phyloP scores from a whole-genome alignment of 2,329 filamentous ascomycete genomes.

The Fusarium algeriense region DNA sequence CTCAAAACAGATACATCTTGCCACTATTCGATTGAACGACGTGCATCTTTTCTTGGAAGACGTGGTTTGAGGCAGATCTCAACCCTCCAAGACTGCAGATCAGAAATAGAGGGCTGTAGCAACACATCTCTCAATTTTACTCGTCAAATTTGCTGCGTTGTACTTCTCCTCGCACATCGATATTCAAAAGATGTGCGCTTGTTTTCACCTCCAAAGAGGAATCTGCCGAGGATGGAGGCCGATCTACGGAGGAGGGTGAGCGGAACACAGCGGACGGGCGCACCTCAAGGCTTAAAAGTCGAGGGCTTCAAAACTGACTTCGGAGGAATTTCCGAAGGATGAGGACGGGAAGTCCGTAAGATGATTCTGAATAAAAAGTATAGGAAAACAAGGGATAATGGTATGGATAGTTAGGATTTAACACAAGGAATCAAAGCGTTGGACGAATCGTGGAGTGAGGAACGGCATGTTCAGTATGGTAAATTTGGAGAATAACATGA shows the following conservation, averaged over 20 bases:
- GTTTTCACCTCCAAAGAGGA: conserved; percentile 31
- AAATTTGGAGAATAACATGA: conserved; percentile 2
- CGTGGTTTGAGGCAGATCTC: conserved; percentile 36
- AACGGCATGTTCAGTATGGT: conserved; percentile 5
- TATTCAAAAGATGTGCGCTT: conserved; percentile 28
- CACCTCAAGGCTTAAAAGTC: conserved; percentile 8
- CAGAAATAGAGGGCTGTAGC: conserved; percentile 29
- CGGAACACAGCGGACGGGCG: conserved; percentile 16
- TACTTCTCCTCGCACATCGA: conserved; percentile 14
- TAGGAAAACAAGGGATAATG: conserved; percentile 1
- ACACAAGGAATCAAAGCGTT: neutral
- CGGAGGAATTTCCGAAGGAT: conserved; percentile 34
- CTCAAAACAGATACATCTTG: conserved; percentile 12
- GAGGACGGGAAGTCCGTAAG: conserved; percentile 13
- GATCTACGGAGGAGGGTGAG: conserved; percentile 36
- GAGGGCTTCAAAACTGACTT: conserved; percentile 17
- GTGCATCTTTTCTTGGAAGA: neutral
- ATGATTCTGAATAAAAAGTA: conserved; percentile 12
- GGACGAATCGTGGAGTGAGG: conserved; percentile 11
- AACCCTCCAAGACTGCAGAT: conserved; percentile 37
- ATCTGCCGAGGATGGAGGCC: conserved; percentile 36
- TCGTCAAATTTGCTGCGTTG: conserved; percentile 6
- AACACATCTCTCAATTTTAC: conserved; percentile 14
- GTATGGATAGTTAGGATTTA: neutral
- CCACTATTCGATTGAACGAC: conserved; percentile 10